Base-by-base conservation (phyloP, 192 early-diverging fungal genomes). In the Coemansia asiatica region DNA sequence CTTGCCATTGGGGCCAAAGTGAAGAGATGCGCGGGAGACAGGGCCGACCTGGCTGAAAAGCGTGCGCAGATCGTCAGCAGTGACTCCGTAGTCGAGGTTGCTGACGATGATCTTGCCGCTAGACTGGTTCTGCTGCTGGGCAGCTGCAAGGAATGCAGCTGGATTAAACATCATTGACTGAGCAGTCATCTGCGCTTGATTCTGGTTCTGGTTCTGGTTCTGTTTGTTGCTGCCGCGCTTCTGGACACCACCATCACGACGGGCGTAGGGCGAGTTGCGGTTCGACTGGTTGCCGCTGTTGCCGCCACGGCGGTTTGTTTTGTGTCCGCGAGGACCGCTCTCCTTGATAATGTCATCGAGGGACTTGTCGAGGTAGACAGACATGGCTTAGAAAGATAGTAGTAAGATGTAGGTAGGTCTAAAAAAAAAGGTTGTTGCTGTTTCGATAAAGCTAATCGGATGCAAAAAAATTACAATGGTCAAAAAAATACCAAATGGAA, bases 71-170 rank as follows among this genome's bases (percentile, higher is more conserved):
- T 81, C 79, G 6, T 53, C 70, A 49, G 75, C 74, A 6, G 74
- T 73, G 6, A 81, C 79, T 25, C 61, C 67, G n/a, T 61, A 81
- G 69, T 75, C 74, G n/a, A 81, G 62, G 64, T 81, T 81, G 67
- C 64, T 67, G 53, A 81, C 70, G 12, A 73, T 55, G 23, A 81
- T 81, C 67, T 75, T 72, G 60, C 72, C 64, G 46, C 63, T 56
- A 7, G 36, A 18, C 56, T 73, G 60, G 58, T 63, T 63, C 63
- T 71, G 72, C 58, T 70, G 72, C 40, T 63, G 61, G 5, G 51
- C 49, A 18, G 67, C 76, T 1, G 67, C 70, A 33, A 79, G 47
- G 23, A 72, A 66, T 13, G 70, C 71, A 26, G 66, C 64, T 16
- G 69, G 72, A 63, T 72, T 81, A 60, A 81, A 62, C 72, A 81